These are phyloP conservation scores for Hypoxylon sp. DNA, from an alignment of 2,329 filamentous ascomycete genomes.

Conservation along the genomic window DNA sequence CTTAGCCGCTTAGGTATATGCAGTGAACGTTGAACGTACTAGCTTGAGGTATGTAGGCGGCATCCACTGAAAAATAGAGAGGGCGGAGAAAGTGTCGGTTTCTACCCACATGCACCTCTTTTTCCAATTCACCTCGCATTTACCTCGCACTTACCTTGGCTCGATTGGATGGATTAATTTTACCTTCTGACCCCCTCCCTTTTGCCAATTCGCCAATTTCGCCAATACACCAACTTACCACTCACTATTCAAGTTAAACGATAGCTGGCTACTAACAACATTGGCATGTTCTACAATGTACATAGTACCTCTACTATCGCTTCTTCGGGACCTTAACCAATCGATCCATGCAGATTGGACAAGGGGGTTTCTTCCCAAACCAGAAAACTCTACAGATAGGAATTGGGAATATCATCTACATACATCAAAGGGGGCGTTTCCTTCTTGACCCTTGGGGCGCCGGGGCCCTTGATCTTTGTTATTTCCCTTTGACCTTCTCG, in stretches of 20 bases:
- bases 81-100: conserved; percentile 7
- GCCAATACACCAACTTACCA: conserved; percentile 14
- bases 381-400: conserved; percentile 6
- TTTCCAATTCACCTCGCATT: conserved; percentile 5
- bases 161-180: conserved; percentile 31
- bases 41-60: conserved; percentile 5
- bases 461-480: conserved; percentile 13
- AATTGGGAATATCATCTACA: conserved; percentile 13
- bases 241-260: conserved; percentile 24
- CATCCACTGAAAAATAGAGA: conserved; percentile 5
- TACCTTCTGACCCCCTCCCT: conserved; percentile 27
- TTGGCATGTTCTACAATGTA: conserved; percentile 2
- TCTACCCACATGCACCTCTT: not conserved
- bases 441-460: conserved; percentile 7
- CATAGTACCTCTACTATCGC: conserved; percentile 2
- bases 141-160: not conserved
- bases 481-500: conserved; percentile 18
- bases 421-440: conserved; percentile 10
- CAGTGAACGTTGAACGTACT: not conserved
- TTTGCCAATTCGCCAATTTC: conserved; percentile 8
- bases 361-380: conserved; percentile 8
- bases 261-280: conserved; percentile 24
- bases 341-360: conserved; percentile 25
- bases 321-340: conserved; percentile 26
- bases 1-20: not conserved